phyloP scores from a whole-genome alignment of 2,329 filamentous ascomycete species.

The Colletotrichum spaethianum region DNA sequence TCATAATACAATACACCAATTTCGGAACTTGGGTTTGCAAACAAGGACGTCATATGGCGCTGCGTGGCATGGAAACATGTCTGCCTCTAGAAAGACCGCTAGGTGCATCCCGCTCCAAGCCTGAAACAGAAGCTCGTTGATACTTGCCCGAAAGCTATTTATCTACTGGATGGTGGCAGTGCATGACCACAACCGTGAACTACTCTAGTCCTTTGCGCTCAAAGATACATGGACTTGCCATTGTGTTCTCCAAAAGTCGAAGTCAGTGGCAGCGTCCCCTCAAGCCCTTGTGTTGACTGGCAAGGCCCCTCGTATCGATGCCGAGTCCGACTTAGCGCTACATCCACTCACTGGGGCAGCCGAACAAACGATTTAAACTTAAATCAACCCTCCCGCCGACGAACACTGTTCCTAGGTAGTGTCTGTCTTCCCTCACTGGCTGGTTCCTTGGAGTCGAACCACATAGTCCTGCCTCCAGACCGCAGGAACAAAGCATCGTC shows the following conservation, averaged over 20 bases:
- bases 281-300: neutral
- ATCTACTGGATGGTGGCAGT: neutral
- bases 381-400: neutral
- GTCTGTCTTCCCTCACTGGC: neutral
- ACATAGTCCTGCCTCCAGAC: too few relatives aligned
- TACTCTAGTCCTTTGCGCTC: neutral
- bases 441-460: neutral
- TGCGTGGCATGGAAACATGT: neutral
- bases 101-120: neutral
- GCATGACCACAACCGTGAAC: neutral
- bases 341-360: neutral
- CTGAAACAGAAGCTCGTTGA: neutral
- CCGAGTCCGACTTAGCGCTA: neutral
- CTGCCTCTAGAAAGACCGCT: neutral
- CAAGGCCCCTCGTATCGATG: neutral
- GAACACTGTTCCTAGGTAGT: neutral
- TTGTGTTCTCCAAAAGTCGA: neutral
- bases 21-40: too few relatives aligned
- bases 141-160: neutral
- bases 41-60: neutral
- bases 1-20: neutral
- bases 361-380: slow-evolving; percentile 17
- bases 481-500: neutral
- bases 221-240: neutral
- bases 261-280: too few relatives aligned